A percentile compares a stretch with the other conserved stretches of the same genome.
Conservation (phyloP, 2,329 filamentous ascomycete species). For the Metarhizium humberi region DNA sequence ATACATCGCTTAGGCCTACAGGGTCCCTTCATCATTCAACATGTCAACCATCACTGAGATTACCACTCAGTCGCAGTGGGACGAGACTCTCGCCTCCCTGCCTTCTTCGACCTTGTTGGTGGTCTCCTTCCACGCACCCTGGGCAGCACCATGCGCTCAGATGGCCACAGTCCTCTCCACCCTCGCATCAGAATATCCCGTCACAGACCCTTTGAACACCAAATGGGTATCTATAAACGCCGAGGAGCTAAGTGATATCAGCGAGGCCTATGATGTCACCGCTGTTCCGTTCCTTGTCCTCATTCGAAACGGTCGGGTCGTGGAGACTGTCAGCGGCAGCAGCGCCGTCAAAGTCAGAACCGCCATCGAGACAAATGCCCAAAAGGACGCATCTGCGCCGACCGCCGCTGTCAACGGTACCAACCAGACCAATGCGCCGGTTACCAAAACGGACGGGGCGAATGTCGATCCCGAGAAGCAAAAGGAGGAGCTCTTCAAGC, state of each 20-base stretch:
- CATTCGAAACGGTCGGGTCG: conserved; percentile 60
- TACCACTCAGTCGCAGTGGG: conserved; percentile 64
- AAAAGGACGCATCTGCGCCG: conserved; percentile 28
- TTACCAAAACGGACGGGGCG: conserved; percentile 31
- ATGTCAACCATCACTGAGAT: conserved; percentile 78
- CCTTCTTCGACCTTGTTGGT: conserved; percentile 65
- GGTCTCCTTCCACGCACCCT: conserved; percentile 92
- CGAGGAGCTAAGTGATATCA: conserved; percentile 86
- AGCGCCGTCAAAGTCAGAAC: conserved; percentile 78
- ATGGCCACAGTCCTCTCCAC: conserved; percentile 82
- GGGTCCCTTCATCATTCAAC: conserved; percentile 11
- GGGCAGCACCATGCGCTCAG: conserved; percentile 92
- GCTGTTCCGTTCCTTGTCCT: conserved; percentile 90
- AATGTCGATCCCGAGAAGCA: conserved; percentile 43
- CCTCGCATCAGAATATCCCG: conserved; percentile 77
- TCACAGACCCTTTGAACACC: conserved; percentile 54
- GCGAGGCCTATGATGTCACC: conserved; percentile 86
- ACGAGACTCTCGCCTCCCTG: conserved; percentile 54
- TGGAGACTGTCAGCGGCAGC: conserved; percentile 84
- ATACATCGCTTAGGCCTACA: neutral
- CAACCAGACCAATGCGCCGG: conserved; percentile 26
- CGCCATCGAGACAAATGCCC: conserved; percentile 76
- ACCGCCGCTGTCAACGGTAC: conserved; percentile 24
- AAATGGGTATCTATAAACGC: conserved; percentile 89
- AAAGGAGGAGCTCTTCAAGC: conserved; percentile 78